Evolutionary conservation across 225 moss, liverwort and hornwort genomes (phyloP).

Genomic region (Takakia lepidozioides): DNA sequence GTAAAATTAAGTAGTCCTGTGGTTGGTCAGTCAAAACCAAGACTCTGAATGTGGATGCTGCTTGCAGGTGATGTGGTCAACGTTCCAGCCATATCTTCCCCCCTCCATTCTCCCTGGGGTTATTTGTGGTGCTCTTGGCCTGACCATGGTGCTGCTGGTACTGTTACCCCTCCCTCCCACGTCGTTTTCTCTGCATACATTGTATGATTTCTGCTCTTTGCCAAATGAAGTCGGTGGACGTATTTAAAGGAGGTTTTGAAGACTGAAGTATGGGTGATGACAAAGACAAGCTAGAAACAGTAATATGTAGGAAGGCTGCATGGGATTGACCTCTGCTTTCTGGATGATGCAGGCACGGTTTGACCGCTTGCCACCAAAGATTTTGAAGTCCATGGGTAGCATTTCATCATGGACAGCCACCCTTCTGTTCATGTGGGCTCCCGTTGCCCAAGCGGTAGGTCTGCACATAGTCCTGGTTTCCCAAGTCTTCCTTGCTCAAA

Average conservation of each 20-base stretch:
- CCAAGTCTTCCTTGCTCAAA: not conserved
- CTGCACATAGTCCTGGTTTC: not conserved
- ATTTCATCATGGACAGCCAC: slow-evolving; percentile 93
- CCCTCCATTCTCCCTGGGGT: slow-evolving; percentile 54
- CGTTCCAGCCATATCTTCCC: slow-evolving; percentile 63
- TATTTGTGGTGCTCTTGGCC: slow-evolving; percentile 41
- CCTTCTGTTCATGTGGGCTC: slow-evolving; percentile 91
- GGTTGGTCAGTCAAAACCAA: too few species aligned
- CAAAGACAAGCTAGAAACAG: too few species aligned
- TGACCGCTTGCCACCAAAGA: slow-evolving; percentile 47
- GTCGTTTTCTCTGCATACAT: too few species aligned
- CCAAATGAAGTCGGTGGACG: too few species aligned
- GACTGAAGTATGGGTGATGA: too few species aligned
- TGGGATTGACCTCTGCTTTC: too few species aligned
- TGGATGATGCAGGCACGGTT: slow-evolving; percentile 55
- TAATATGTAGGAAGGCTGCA: not conserved
- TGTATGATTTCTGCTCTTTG: too few species aligned
- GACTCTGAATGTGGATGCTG: too few species aligned
- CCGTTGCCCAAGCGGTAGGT: slow-evolving; percentile 80
- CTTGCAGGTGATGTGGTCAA: slow-evolving; percentile 90
- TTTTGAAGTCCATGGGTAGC: slow-evolving; percentile 25
- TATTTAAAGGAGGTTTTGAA: too few species aligned
- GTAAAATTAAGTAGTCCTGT: too few species aligned
- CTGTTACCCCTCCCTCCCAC: too few species aligned
- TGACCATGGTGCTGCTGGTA: slow-evolving; percentile 61